Evolutionary conservation across 2,329 filamentous ascomycete genomes (phyloP), one percentile per base, ranked within the genome.

Genomic region (Clarireedia homoeocarpa): DNA sequence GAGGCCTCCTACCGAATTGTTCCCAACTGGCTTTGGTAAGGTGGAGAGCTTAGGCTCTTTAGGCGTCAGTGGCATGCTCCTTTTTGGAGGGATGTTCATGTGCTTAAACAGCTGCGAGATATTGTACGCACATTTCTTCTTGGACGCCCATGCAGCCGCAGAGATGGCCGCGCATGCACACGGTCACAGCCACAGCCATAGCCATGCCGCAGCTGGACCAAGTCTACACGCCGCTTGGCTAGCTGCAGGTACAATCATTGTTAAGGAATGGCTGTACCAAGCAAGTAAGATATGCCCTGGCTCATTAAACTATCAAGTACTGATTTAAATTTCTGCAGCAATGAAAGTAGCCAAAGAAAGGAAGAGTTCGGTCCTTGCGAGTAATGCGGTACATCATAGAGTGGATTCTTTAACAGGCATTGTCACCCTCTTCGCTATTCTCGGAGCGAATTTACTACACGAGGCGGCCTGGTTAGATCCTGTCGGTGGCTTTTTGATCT

Each of bases 211-310:
- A 55, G 74, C 81, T 38, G 82, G 84, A 1, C 94, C 94, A 0
- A 95, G 89, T 71, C 81, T 99, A 62, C 91, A 97, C 70, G 94
- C 94, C 23, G 92, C 89, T 6, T 99, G 94, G 94, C 75, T 99
- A 58, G 92, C 94, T 38, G 87, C 83, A 42, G 92, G 89, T 20
- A 96, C 90, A 2, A 94, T 99, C 56, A 72, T 90, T 26, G 77
- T 97, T 66, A 99, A 99, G 74, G 94, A 99, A 73, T 99, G 91
- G 89, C 77, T 99, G 26, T 99, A 97, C 70, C 86, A 88, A 76
- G 90, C 92, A 61, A 99, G 92, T 94, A 83, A 77, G 88, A 38
- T 27, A 17, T 6, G 4, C 10, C 52, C 50, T 26, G 55, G 45
- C 6, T 46, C 17, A 14, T 36, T 26, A 17, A 47, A 5, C 51